phyloP scores from a whole-genome alignment of 805 yeast genomes.

The Spathaspora boniae region DNA sequence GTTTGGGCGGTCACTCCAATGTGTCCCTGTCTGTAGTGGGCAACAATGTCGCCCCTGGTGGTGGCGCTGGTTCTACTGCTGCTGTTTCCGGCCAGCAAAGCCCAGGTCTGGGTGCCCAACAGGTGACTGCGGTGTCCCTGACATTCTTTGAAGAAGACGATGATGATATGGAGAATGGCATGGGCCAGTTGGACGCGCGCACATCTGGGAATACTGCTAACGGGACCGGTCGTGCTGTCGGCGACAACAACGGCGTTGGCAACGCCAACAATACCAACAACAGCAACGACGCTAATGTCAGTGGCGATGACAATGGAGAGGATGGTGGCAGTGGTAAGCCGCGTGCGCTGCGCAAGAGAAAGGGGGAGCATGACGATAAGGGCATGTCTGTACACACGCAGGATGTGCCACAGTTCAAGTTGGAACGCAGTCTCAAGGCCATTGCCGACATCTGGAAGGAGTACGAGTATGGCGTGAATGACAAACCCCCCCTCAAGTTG shows the following conservation, averaged over 20 bases:
- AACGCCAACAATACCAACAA: conserved; percentile 2
- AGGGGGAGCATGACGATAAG: background rate
- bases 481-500: conserved; percentile 49
- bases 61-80: conserved; percentile 1
- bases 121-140: no score
- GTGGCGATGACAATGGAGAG: background rate
- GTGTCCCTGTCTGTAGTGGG: no score
- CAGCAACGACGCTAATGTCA: background rate
- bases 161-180: no score
- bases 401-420: conserved; percentile 21
- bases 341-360: background rate
- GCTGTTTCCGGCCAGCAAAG: conserved; percentile 1
- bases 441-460: conserved; percentile 57
- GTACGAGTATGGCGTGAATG: conserved; percentile 48
- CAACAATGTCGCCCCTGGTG: background rate
- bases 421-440: conserved; percentile 28
- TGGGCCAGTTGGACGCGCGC: no score
- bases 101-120: no score
- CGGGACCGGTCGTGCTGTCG: background rate
- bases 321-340: background rate
- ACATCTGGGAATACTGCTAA: no score
- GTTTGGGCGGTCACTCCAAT: no score
- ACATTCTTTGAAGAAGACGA: no score
- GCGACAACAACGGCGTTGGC: background rate
- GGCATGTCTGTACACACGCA: conserved; percentile 1